A percentile compares a stretch with the other conserved stretches of the same genome.
Evolutionary conservation across 306 rosid genomes (phyloP).

Genomic region (Comarum palustre): DNA sequence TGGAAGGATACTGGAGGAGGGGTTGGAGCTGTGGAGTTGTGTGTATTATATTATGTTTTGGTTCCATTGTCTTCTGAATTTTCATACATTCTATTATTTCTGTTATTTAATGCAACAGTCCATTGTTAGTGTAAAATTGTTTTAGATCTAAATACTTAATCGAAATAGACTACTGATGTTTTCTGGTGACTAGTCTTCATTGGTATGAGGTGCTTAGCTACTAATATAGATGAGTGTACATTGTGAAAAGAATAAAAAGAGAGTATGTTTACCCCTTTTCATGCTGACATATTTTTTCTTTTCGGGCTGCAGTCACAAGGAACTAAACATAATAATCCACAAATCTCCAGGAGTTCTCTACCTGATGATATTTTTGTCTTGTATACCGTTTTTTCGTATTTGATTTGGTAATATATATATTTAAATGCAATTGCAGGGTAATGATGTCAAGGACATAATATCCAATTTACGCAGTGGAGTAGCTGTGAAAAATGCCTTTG

Average conservation of each 20-base stretch:
- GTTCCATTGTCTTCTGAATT: neutral
- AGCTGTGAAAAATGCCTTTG: slow-evolving; percentile 65
- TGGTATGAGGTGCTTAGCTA: neutral
- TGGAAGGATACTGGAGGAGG: neutral
- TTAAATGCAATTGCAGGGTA: slow-evolving; percentile 49
- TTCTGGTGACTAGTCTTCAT: neutral
- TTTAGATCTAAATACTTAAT: neutral
- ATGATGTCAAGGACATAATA: slow-evolving; percentile 51
- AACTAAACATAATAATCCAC: neutral
- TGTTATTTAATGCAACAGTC: neutral
- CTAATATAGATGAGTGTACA: neutral
- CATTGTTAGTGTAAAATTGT: neutral
- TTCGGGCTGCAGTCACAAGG: neutral
- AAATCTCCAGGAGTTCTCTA: neutral
- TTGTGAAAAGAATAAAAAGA: neutral
- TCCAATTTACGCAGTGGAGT: slow-evolving; percentile 67
- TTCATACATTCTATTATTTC: neutral
- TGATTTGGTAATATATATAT: neutral
- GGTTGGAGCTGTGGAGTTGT: neutral
- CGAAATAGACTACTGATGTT: neutral
- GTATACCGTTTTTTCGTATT: neutral
- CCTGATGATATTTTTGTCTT: neutral
- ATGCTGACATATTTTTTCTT: neutral
- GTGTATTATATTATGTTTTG: neutral
- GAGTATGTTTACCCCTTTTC: neutral